phyloP scores from a whole-genome alignment of 1,139 yeast genomes.

The Magnusiomyces tetraspermus region DNA sequence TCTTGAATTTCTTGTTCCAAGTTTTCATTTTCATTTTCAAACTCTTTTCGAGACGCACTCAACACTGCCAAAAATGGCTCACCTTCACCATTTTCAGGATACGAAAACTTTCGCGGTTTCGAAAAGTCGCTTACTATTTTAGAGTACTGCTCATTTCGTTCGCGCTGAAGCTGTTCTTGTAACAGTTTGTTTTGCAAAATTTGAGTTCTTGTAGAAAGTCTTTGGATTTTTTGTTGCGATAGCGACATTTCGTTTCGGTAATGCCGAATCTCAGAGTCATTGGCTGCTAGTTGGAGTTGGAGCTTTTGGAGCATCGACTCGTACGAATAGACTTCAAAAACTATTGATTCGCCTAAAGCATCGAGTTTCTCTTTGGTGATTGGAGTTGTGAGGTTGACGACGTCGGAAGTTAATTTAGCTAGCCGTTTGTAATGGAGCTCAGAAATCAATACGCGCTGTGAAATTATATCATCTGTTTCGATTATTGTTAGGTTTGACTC shows the following conservation, averaged over 20 bases:
- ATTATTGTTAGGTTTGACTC: no score
- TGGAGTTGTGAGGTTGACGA: neutral
- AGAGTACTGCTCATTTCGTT: slow-evolving; percentile 2
- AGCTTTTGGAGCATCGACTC: neutral
- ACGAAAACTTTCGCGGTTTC: slow-evolving; percentile 2
- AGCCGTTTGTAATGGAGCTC: slow-evolving; percentile 5
- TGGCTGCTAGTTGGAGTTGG: slow-evolving; percentile 4
- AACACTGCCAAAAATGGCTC: neutral
- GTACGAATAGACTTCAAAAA: slow-evolving; percentile 1
- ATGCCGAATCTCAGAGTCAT: neutral
- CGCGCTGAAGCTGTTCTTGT: slow-evolving; percentile 1
- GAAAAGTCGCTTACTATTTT: slow-evolving; percentile 2
- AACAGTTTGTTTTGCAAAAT: neutral
- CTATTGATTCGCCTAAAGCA: neutral
- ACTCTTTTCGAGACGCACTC: neutral
- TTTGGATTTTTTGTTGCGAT: neutral
- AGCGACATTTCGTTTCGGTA: slow-evolving; percentile 1
- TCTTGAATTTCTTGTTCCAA: neutral
- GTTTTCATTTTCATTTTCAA: neutral
- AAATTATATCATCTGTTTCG: slow-evolving; percentile 1
- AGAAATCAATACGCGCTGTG: slow-evolving; percentile 3
- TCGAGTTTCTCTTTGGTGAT: slow-evolving; percentile 2
- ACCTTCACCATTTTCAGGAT: neutral
- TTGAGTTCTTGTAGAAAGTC: neutral
- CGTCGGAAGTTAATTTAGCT: neutral